Conservation (phyloP, 257 asterid genomes). For the Nicotiana sylvestris region DNA sequence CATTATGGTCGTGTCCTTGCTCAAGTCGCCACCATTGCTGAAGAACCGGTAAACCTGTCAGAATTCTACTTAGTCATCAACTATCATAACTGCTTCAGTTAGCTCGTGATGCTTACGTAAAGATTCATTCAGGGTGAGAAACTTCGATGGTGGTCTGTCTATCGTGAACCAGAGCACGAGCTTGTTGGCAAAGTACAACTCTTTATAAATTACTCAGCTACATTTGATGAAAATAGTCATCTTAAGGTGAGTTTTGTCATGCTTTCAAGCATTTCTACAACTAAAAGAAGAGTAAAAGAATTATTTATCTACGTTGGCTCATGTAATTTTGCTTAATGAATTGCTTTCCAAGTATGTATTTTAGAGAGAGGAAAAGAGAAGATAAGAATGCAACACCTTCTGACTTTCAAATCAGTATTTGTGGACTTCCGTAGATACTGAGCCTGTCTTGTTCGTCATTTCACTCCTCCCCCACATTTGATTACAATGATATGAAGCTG, state of each 20-base stretch:
- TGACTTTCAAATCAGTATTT: background rate
- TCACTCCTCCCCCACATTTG: background rate
- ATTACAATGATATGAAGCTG: background rate
- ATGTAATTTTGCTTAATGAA: background rate
- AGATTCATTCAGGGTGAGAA: conserved; percentile 43
- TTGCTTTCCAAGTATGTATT: background rate
- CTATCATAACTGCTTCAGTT: conserved; percentile 6
- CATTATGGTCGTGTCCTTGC: conserved; percentile 50
- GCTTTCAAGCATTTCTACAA: background rate
- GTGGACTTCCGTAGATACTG: background rate
- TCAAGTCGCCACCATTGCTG: conserved; percentile 52
- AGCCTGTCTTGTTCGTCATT: background rate
- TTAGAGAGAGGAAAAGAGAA: background rate
- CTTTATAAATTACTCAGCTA: conserved; percentile 38
- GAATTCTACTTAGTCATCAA: conserved; percentile 5
- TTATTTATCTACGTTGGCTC: background rate
- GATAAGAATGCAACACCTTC: background rate
- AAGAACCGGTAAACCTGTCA: conserved; percentile 33
- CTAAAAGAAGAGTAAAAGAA: background rate
- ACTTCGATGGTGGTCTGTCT: conserved; percentile 52
- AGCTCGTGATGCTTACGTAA: conserved; percentile 6
- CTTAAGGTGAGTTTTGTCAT: conserved; percentile 35
- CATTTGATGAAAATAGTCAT: conserved; percentile 39
- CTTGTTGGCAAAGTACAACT: conserved; percentile 48
- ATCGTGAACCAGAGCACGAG: conserved; percentile 50